Conservation (phyloP, 1,284 basidiomycete species). For the Takashimella koratensis region DNA sequence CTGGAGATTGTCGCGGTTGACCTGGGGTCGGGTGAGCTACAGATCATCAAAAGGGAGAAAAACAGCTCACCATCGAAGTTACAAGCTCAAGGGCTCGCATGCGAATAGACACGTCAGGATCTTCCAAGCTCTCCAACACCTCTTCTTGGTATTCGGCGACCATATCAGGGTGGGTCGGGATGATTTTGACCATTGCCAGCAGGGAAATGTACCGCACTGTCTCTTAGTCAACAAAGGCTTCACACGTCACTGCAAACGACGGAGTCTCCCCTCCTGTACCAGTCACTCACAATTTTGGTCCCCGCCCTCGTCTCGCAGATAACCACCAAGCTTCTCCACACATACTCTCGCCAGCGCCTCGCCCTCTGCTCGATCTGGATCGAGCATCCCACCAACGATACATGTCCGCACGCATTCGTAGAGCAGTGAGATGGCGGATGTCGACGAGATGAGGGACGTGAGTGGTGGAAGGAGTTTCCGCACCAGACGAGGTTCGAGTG, state of each 20-base stretch:
- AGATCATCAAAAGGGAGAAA: too few species aligned
- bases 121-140: constrained; percentile 83
- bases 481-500: constrained; percentile 86
- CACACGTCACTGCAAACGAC: too few species aligned
- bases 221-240: too few species aligned
- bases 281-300: constrained; percentile 83
- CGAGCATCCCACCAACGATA: constrained; percentile 95
- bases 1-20: constrained; percentile 75
- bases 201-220: constrained; percentile 95
- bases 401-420: constrained; percentile 99
- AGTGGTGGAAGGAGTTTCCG: constrained; percentile 91
- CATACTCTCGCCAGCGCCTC: constrained; percentile 80
- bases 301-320: constrained; percentile 70
- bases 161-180: constrained; percentile 85
- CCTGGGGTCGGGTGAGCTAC: constrained; percentile 53
- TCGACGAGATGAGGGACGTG: constrained; percentile 90
- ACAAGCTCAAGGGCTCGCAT: constrained; percentile 92
- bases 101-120: constrained; percentile 91
- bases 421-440: constrained; percentile 88
- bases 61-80: constrained; percentile 72
- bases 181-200: constrained; percentile 91
- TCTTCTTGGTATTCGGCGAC: constrained; percentile 89
- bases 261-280: too few species aligned
- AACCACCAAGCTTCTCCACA: constrained; percentile 87
- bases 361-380: constrained; percentile 62